Percentiles rank a stretch among this genome's conserved stretches.
Conservation (phyloP, 2,329 filamentous ascomycete species). For the Ceratocystis variospora region DNA sequence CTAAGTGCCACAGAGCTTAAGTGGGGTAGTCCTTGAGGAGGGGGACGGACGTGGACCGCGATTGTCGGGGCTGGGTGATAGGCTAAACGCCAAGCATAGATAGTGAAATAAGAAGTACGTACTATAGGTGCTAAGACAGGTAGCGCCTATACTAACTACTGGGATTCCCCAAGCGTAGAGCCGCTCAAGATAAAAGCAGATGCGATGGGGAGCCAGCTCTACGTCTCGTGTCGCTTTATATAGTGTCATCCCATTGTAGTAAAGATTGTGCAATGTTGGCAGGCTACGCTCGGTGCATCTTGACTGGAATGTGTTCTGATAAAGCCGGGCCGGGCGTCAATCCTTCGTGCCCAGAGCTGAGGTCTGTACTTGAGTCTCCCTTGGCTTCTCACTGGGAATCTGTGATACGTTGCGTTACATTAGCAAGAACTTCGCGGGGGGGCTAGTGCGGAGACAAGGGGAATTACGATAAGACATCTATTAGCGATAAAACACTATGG, state of each 20-base stretch:
- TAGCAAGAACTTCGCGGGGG: not conserved
- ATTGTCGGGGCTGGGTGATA: too few relatives aligned
- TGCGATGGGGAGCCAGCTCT: too few relatives aligned
- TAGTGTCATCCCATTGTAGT: slow-evolving; percentile 1
- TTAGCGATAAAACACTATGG: not conserved
- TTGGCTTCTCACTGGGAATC: not conserved
- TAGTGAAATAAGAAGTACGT: not conserved
- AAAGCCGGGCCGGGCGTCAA: slow-evolving; percentile 2
- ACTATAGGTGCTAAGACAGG: not conserved
- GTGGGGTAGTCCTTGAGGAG: too few relatives aligned
- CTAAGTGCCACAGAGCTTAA: slow-evolving; percentile 7
- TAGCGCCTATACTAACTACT: not conserved
- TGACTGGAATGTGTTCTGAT: not conserved
- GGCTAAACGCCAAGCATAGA: not conserved
- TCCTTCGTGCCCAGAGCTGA: not conserved
- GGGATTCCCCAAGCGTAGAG: too few relatives aligned
- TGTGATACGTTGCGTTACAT: slow-evolving; percentile 4
- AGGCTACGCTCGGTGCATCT: not conserved
- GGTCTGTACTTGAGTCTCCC: too few relatives aligned
- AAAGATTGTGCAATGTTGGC: slow-evolving; percentile 6
- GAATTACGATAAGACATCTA: slow-evolving; percentile 1
- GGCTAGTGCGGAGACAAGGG: not conserved
- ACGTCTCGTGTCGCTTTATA: not conserved
- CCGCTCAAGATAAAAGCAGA: too few relatives aligned
- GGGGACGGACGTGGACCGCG: too few relatives aligned